Percentiles rank a stretch among this genome's conserved stretches.
phyloP scores from a whole-genome alignment of 148 eudicot species.

The Pouteria glomerata region DNA sequence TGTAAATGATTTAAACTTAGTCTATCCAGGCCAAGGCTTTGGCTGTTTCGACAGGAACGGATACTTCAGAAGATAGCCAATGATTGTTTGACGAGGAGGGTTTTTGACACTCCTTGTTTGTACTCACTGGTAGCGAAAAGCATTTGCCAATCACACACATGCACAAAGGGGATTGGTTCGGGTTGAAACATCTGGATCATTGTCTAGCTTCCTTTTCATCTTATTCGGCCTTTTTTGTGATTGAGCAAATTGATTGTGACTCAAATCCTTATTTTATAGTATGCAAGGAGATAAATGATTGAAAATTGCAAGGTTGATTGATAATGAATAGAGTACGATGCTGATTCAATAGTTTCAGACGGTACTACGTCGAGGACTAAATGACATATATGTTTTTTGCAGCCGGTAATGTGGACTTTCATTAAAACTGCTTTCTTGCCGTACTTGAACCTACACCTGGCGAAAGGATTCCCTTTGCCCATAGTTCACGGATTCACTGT shows the following conservation, averaged over 20 bases:
- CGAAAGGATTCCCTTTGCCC: constrained; percentile 65
- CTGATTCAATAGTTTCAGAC: neutral
- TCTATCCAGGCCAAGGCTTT: too few species aligned
- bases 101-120: too few species aligned
- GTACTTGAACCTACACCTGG: constrained; percentile 51
- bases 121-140: too few species aligned
- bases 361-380: neutral
- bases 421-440: constrained; percentile 68
- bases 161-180: too few species aligned
- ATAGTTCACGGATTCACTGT: constrained; percentile 66
- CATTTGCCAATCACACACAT: too few species aligned
- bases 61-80: too few species aligned
- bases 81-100: too few species aligned
- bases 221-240: neutral
- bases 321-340: neutral
- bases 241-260: neutral
- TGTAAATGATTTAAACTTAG: neutral
- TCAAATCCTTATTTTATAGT: neutral
- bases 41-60: too few species aligned
- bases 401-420: constrained; percentile 71
- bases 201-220: neutral
- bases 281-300: neutral
- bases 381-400: constrained; percentile 22
- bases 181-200: too few species aligned
- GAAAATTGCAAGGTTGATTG: neutral